phyloP scores from a whole-genome alignment of 1,284 basidiomycete species.

The Limonomyces culmigenus region DNA sequence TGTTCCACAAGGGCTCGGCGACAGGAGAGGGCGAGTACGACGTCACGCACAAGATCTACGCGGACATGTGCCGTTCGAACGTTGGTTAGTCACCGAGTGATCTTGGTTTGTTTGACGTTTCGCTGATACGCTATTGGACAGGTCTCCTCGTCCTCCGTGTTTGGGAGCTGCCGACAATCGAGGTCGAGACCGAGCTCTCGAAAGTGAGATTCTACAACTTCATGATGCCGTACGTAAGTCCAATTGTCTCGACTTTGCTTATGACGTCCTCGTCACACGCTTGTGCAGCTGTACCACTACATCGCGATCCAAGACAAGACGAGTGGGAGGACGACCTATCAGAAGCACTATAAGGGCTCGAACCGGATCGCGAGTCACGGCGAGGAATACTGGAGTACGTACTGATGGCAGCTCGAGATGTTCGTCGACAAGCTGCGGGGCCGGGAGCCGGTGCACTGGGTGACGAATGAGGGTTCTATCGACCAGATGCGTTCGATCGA shows the following conservation, averaged over 20 bases:
- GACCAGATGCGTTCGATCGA: slow-evolving; percentile 2
- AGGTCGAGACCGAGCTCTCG: slow-evolving; percentile 9
- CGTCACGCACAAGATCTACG: slow-evolving; percentile 8
- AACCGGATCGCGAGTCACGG: not conserved
- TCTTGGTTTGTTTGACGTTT: no score
- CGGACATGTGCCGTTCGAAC: slow-evolving; percentile 8
- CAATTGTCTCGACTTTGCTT: no score
- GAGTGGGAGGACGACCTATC: slow-evolving; percentile 7
- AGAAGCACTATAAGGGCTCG: slow-evolving; percentile 7
- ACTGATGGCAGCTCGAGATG: slow-evolving; percentile 1
- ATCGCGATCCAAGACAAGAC: slow-evolving; percentile 10
- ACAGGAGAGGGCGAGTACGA: slow-evolving; percentile 2
- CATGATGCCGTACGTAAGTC: slow-evolving; percentile 5
- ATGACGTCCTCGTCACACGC: slow-evolving; percentile 8
- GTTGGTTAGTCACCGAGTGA: no score
- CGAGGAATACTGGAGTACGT: slow-evolving; percentile 1
- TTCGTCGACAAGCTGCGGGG: slow-evolving; percentile 2
- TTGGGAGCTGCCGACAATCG: slow-evolving; percentile 9
- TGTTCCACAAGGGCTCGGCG: slow-evolving; percentile 3
- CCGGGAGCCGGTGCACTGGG: slow-evolving; percentile 2
- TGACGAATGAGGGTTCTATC: slow-evolving; percentile 1
- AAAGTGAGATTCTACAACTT: slow-evolving; percentile 8
- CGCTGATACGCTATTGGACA: no score
- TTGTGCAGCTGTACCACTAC: slow-evolving; percentile 10
- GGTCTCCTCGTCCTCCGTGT: slow-evolving; percentile 7